Base-by-base conservation (phyloP, 2,329 filamentous ascomycete genomes). In the Apiospora rasikravindrae region DNA sequence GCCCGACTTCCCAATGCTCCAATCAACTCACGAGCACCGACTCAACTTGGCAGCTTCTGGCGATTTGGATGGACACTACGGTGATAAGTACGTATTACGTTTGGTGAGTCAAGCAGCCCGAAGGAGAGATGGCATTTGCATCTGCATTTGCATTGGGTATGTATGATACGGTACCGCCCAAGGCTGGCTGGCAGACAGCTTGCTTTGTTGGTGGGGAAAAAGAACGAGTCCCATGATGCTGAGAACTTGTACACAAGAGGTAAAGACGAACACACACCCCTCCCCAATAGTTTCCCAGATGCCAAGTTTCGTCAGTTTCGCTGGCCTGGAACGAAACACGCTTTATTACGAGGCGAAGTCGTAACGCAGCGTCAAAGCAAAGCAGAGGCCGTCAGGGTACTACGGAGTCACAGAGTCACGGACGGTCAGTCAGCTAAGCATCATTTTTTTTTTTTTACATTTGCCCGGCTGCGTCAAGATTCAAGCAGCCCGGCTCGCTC, bases 271-370 rank as follows among this genome's bases (percentile, higher is more conserved):
- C 57, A 64, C 29, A 22, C 53, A 10, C 33, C 29, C 19, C 29
- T 29, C 16, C 53, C 29, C 19, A 64, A 37, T 64, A 40, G 33
- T 64, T 64, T 40, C 33, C 26, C 33, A 40, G 22, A 64, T 64
- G 57, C 57, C 57, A 64, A 64, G 57, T 64, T 64, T 37, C 57
- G 57, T 40, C 57, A 40, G 57, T 64, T 64, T 64, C 57, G 57
- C 57, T 24, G 22, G 57, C 57, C 33, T 64, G 57, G 57, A 64
- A 61, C 53, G 53, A 61, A 61, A 61, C 53, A 61, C 53, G 53
- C 29, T 37, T 40, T 64, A 64, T 40, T 64, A 22, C 22, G 33
- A 64, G 33, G 57, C 33, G 57, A 40, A 40, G 57, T 64, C 40
- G 45, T 49, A 49, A n/a, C 57, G 57, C 22, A 64, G 40, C 57